A percentile compares a stretch with the other conserved stretches of the same genome.
phyloP scores from a whole-genome alignment of 2,329 filamentous ascomycete genomes.

The Aspergillus brunneoviolaceus region DNA sequence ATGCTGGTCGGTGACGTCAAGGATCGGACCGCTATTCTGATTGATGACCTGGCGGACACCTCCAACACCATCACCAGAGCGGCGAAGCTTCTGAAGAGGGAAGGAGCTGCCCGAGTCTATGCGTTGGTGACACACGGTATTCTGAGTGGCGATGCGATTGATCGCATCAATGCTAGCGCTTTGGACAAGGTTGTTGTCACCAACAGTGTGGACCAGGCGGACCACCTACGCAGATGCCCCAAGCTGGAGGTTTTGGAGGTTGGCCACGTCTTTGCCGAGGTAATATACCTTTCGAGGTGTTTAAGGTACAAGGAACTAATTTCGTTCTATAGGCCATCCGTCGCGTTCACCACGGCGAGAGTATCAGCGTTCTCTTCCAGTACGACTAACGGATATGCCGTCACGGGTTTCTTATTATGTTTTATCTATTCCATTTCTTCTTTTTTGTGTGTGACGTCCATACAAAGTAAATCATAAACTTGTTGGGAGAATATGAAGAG shows the following conservation, averaged over 20 bases:
- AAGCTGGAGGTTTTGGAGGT: slow-evolving; percentile 93
- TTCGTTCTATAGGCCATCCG: slow-evolving; percentile 68
- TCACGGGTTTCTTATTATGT: neutral
- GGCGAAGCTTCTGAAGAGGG: slow-evolving; percentile 93
- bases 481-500: slow-evolving; percentile 18
- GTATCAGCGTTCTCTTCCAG: slow-evolving; percentile 92
- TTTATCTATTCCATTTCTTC: slow-evolving; percentile 6
- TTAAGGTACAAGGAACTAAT: slow-evolving; percentile 18
- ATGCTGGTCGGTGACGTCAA: slow-evolving; percentile 88
- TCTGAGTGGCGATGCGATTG: slow-evolving; percentile 90
- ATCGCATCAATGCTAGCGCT: slow-evolving; percentile 87
- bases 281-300: slow-evolving; percentile 33
- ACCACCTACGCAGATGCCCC: slow-evolving; percentile 73
- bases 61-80: slow-evolving; percentile 96
- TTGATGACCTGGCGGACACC: slow-evolving; percentile 94
- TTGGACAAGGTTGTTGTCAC: slow-evolving; percentile 94
- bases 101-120: slow-evolving; percentile 83
- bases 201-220: slow-evolving; percentile 87
- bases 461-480: slow-evolving; percentile 15
- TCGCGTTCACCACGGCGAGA: slow-evolving; percentile 94
- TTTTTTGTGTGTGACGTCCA: slow-evolving; percentile 9
- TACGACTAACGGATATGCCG: slow-evolving; percentile 57
- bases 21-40: slow-evolving; percentile 78
- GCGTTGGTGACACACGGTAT: slow-evolving; percentile 94
- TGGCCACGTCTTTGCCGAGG: slow-evolving; percentile 85